phyloP scores from a whole-genome alignment of 495 filamentous ascomycete species.

The Evernia prunastri region DNA sequence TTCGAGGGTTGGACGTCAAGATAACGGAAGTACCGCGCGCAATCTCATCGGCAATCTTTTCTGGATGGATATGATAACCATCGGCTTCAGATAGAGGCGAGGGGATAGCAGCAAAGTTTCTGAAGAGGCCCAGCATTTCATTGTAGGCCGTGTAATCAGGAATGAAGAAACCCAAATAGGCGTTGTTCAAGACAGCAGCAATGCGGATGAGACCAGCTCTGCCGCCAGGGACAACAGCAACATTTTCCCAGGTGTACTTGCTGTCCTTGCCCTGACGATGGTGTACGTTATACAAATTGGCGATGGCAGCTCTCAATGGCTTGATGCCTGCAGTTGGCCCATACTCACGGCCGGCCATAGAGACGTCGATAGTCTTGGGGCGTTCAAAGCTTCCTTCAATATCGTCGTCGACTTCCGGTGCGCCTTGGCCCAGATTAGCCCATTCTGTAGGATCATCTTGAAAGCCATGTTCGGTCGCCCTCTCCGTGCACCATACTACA shows the following conservation, averaged over 20 bases:
- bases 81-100: conserved; percentile 77
- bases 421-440: conserved; percentile 94
- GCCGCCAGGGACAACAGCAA: conserved; percentile 94
- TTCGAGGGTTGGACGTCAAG: conserved; percentile 92
- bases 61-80: conserved; percentile 82
- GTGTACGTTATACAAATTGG: conserved; percentile 85
- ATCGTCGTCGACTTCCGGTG: conserved; percentile 89
- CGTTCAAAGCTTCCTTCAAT: conserved; percentile 85
- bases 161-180: conserved; percentile 54
- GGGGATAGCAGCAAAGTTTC: conserved; percentile 86
- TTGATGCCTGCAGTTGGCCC: conserved; percentile 92
- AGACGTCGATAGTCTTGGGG: conserved; percentile 75
- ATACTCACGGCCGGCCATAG: conserved; percentile 73
- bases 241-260: conserved; percentile 97
- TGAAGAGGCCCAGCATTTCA: conserved; percentile 91
- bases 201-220: conserved; percentile 89
- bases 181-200: conserved; percentile 86
- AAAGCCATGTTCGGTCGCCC: conserved; percentile 73
- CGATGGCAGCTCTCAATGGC: conserved; percentile 82
- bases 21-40: conserved; percentile 81
- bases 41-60: conserved; percentile 88
- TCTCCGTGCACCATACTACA: conserved; percentile 82
- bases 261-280: conserved; percentile 82
- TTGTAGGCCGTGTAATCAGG: conserved; percentile 74
- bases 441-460: conserved; percentile 72